Evolutionary conservation across 805 yeast species (phyloP).

Genomic region (Pichia cephalocereana): DNA sequence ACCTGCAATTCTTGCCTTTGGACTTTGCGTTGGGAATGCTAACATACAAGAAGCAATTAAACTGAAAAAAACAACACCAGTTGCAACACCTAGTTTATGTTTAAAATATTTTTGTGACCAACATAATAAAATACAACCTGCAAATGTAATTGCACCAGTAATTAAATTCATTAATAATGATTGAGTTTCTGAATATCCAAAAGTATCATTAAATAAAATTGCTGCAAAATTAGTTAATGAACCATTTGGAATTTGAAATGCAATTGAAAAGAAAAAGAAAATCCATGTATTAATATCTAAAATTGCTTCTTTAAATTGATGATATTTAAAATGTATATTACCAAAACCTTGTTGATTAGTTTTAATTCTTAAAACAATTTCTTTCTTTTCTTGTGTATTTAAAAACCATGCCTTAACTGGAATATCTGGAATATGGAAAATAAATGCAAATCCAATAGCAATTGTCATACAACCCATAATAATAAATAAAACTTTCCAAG

Average conservation of each 20-base stretch:
- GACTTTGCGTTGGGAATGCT: constrained; percentile 14
- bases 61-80: constrained; percentile 10
- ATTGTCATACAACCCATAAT: constrained; percentile 27
- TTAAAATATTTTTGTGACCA: constrained; percentile 18
- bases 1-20: constrained; percentile 21
- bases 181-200: constrained; percentile 21
- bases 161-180: constrained; percentile 22
- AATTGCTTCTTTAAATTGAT: constrained; percentile 22
- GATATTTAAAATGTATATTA: constrained; percentile 20
- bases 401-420: constrained; percentile 28
- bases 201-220: constrained; percentile 23
- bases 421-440: constrained; percentile 24
- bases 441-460: constrained; percentile 24
- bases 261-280: constrained; percentile 23
- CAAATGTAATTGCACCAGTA: constrained; percentile 23
- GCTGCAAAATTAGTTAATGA: constrained; percentile 40
- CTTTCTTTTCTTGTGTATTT: constrained; percentile 29
- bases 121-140: constrained; percentile 25
- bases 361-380: constrained; percentile 23
- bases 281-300: constrained; percentile 33
- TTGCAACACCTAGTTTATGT: constrained; percentile 18
- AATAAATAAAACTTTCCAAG: constrained; percentile 28
- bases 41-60: constrained; percentile 11
- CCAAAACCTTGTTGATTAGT: constrained; percentile 30
- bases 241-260: constrained; percentile 25